Evolutionary conservation across 2,329 filamentous ascomycete species (phyloP).

Genomic region (Aspergillus fijiensis): DNA sequence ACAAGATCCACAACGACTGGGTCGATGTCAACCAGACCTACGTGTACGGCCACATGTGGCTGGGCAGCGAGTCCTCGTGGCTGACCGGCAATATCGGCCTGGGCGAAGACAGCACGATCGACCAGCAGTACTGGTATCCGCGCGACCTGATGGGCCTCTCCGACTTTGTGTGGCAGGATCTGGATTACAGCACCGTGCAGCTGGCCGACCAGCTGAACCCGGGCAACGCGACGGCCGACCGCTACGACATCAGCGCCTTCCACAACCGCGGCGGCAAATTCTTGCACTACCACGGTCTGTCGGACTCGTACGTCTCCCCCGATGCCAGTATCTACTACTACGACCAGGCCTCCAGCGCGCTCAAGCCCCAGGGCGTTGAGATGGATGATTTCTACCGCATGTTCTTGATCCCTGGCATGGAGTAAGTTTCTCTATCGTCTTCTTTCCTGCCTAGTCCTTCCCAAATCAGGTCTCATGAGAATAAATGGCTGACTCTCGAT

Average conservation of each 20-base stretch:
- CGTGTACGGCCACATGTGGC: constrained; percentile 15
- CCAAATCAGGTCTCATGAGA: neutral
- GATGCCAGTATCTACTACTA: constrained; percentile 16
- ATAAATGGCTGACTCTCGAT: neutral
- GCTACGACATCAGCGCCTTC: constrained; percentile 12
- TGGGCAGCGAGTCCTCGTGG: constrained; percentile 6
- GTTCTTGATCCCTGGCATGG: constrained; percentile 18
- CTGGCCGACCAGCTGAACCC: constrained; percentile 18
- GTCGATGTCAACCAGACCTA: constrained; percentile 32
- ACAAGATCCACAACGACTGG: constrained; percentile 3
- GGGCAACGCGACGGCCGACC: constrained; percentile 11
- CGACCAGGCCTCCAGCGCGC: neutral
- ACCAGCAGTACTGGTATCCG: constrained; percentile 19
- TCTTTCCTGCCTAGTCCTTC: neutral
- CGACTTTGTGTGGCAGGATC: constrained; percentile 35
- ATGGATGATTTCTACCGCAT: constrained; percentile 16
- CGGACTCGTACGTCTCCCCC: constrained; percentile 6
- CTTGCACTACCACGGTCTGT: constrained; percentile 17
- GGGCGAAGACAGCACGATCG: constrained; percentile 8
- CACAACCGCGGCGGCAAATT: constrained; percentile 12
- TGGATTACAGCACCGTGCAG: constrained; percentile 39
- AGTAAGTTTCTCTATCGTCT: neutral
- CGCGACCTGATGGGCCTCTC: constrained; percentile 35
- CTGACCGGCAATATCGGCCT: neutral
- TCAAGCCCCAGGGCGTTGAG: neutral